Conservation (phyloP, 371 early-diverging fungal genomes). For the Mucor mucedo region DNA sequence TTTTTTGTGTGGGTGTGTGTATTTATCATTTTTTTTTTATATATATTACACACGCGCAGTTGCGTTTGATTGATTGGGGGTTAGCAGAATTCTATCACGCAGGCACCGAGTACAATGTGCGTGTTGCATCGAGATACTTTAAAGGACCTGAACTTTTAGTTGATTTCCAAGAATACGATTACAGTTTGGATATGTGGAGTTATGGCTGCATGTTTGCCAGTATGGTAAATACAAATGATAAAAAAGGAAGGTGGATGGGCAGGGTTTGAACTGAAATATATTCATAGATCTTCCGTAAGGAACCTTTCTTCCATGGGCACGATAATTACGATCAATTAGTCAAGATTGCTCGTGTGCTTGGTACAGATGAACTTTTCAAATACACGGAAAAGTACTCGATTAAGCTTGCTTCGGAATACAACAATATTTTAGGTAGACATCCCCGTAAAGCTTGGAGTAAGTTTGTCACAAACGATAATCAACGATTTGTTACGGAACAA, state of each 20-base stretch:
- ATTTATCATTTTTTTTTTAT: too few species aligned
- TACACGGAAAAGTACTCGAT: conserved; percentile 97
- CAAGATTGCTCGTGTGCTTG: conserved; percentile 96
- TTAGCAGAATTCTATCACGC: conserved; percentile 99
- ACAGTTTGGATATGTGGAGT: conserved; percentile 99
- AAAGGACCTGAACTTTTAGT: conserved; percentile 99
- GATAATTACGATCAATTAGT: conserved; percentile 99
- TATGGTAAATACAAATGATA: conserved; percentile 57
- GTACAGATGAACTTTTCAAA: conserved; percentile 90
- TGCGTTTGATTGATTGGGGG: conserved; percentile 99
- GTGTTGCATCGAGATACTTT: conserved; percentile 98
- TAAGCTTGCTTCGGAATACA: conserved; percentile 85
- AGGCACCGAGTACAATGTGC: conserved; percentile 96
- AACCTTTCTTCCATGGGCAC: conserved; percentile 98
- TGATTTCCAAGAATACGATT: conserved; percentile 97
- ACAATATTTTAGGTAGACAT: conserved; percentile 86
- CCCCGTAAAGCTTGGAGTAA: conserved; percentile 92
- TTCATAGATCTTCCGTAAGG: conserved; percentile 87
- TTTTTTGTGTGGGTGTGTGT: too few species aligned
- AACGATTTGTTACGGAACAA: conserved; percentile 83
- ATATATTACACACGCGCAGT: conserved; percentile 35
- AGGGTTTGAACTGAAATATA: too few species aligned
- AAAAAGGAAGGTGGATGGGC: too few species aligned
- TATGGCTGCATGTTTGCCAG: conserved; percentile 99
- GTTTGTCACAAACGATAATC: conserved; percentile 90